Base-by-base conservation (phyloP, 2,329 filamentous ascomycete genomes). In the Furcasterigmium furcatum region DNA sequence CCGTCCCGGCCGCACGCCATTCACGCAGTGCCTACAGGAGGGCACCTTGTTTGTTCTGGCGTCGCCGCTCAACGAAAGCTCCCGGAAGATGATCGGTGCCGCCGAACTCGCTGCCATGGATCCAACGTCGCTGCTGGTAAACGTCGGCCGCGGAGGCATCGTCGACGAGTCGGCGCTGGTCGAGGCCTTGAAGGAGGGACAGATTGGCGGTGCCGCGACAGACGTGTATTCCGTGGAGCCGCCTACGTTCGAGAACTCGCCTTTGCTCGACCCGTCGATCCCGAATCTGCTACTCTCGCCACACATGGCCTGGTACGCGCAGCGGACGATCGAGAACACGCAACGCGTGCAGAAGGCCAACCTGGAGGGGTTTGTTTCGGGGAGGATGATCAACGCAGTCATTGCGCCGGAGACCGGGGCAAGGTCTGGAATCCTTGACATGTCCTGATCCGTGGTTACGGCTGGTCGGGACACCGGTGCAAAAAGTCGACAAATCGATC, bases 201-300 rank as follows among this genome's bases (percentile, higher is more conserved):
- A 21, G 9, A 13, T 38, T 9, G 14, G 36, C 13, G 36, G 36
- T n/a, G 36, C 36, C 14, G 36, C 13, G 16, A 13, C 18, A 9
- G 36, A 38, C 18, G 14, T 13, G 14, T 18, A 38, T 20, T 14
- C 16, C 13, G 36, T 18, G n/a, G 36, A 38, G 22, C 36, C 36
- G 22, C 19, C 36, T 13, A 38, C 36, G 4, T 38, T 51, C 10
- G 62, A 64, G 35, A 60, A n/a, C n/a, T n/a, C n/a, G n/a, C n/a
- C n/a, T n/a, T n/a, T n/a, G n/a, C n/a, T 32, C n/a, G 29, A 32
- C n/a, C 29, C 29, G 29, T 32, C 29, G 29, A 32, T 32, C 29
- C 29, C 29, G 29, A 32, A 32, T 32, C n/a, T 32, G 29, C n/a
- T 32, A n/a, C 29, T 32, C n/a, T 32, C 29, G 29, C 29, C 29